Evolutionary conservation across 2,329 filamentous ascomycete species (phyloP), one percentile per base, ranked within the genome.

Genomic region (Pyrenophora seminiperda): DNA sequence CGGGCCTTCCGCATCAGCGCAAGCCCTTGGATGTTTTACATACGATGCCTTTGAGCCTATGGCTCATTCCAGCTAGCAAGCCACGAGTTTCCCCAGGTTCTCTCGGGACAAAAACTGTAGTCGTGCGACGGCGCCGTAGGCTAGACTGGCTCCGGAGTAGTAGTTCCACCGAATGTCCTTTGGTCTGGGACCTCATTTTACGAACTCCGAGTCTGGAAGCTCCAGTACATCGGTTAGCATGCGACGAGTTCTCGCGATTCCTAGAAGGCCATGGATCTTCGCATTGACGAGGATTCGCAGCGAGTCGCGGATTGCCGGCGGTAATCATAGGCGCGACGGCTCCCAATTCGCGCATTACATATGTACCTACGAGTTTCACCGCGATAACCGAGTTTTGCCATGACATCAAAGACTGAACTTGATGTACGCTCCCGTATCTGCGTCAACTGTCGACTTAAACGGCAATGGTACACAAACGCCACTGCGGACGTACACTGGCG

Each of bases 111-210:
- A 46, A 46, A 46, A 22, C 59, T 53, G 39, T 38, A 53, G 37
- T 59, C 36, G 59, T 60, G 50, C 50, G 49, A 59, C 48, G 52
- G 38, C 41, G 34, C 53, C 53, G 51, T 50, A 38, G 50, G 50
- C 52, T 47, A 48, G 45, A 41, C 56, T 50, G n/a, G 20, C 33
- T 47, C 46, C 18, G 41, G 47, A n/a, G n/a, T 50, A 41, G 41
- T 56, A 49, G 63, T 66, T 63, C 63, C 63, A 66, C 63, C 58
- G 63, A 64, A 59, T 20, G 44, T 58, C 58, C 55, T 59, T 58
- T 41, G 49, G 29, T 52, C 54, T 49, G 50, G 30, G 51, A 37
- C 33, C 48, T 59, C 52, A 63, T 61, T 58, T 63, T 52, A 36
- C 27, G 34, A 20, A 49, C 33, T 47, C 53, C 40, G 47, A 55